phyloP scores from a whole-genome alignment of 2,329 filamentous ascomycete genomes.

The Xylariaceae sp. region DNA sequence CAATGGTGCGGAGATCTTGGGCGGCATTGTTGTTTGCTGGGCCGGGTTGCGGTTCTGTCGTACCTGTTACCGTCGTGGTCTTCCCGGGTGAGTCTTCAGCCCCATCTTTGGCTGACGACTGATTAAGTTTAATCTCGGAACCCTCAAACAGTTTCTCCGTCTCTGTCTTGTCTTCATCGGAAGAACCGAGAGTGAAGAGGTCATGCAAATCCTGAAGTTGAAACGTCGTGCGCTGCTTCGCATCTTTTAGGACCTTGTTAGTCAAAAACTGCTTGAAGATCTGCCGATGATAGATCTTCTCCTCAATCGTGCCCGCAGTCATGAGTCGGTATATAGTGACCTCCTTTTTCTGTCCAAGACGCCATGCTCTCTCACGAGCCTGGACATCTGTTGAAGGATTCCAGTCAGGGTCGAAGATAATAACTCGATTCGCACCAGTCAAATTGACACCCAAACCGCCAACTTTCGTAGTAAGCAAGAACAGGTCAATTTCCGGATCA shows the following conservation, averaged over 20 bases:
- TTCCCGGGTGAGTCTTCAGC: neutral
- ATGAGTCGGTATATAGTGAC: slow-evolving; percentile 98
- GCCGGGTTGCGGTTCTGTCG: slow-evolving; percentile 10
- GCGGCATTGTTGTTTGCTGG: slow-evolving; percentile 27
- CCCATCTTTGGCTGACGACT: slow-evolving; percentile 29
- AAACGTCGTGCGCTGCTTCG: slow-evolving; percentile 90
- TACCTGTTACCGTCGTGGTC: slow-evolving; percentile 10
- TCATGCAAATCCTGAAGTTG: slow-evolving; percentile 90
- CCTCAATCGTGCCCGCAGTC: slow-evolving; percentile 96
- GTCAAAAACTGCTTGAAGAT: slow-evolving; percentile 98
- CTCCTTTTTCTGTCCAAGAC: slow-evolving; percentile 89
- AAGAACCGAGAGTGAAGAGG: slow-evolving; percentile 77
- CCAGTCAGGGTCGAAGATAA: slow-evolving; percentile 99
- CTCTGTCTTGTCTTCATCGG: slow-evolving; percentile 72
- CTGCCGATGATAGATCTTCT: slow-evolving; percentile 98
- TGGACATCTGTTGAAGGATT: slow-evolving; percentile 97
- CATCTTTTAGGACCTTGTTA: slow-evolving; percentile 93
- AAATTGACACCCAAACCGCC: slow-evolving; percentile 92
- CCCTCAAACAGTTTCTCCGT: slow-evolving; percentile 86
- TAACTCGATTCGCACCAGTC: slow-evolving; percentile 91
- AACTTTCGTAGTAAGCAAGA: slow-evolving; percentile 92
- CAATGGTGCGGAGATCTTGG: slow-evolving; percentile 39
- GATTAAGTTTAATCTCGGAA: slow-evolving; percentile 72
- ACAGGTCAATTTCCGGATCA: slow-evolving; percentile 77
- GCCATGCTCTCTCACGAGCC: slow-evolving; percentile 93